Evolutionary conservation across 495 filamentous ascomycete species (phyloP).

Genomic region (Cladorrhinum samala): DNA sequence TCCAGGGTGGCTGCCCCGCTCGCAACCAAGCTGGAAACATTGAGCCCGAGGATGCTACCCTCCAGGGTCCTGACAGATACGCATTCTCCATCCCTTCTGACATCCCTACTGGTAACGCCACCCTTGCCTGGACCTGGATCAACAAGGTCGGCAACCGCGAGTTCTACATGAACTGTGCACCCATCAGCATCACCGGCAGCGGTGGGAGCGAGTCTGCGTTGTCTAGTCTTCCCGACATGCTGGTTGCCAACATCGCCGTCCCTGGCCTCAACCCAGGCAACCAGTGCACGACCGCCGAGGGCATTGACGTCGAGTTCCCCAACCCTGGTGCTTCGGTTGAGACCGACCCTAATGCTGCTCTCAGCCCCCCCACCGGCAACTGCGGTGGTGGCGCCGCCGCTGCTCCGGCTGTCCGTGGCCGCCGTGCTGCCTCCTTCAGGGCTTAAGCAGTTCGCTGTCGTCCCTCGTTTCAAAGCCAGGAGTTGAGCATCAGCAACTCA

Average conservation of each 20-base stretch:
- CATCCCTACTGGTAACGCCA: slow-evolving; percentile 54
- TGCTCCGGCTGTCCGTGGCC: slow-evolving; percentile 7
- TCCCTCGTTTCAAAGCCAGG: neutral
- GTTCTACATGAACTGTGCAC: slow-evolving; percentile 94
- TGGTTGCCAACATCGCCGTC: slow-evolving; percentile 61
- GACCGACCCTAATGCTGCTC: slow-evolving; percentile 28
- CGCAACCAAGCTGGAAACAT: slow-evolving; percentile 39
- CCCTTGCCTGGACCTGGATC: slow-evolving; percentile 84
- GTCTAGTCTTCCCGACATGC: slow-evolving; percentile 67
- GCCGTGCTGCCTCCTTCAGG: neutral
- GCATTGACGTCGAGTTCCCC: slow-evolving; percentile 45
- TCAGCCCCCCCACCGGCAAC: slow-evolving; percentile 13
- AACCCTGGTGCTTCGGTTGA: slow-evolving; percentile 52
- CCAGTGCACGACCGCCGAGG: slow-evolving; percentile 47
- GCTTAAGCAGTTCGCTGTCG: slow-evolving; percentile 5
- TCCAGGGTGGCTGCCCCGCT: slow-evolving; percentile 74
- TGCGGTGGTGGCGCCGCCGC: slow-evolving; percentile 10
- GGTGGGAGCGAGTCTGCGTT: slow-evolving; percentile 45
- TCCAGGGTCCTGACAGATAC: slow-evolving; percentile 36
- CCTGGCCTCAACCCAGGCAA: slow-evolving; percentile 17
- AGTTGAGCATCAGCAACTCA: neutral
- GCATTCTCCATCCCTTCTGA: slow-evolving; percentile 52
- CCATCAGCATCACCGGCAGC: slow-evolving; percentile 55
- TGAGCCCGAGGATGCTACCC: slow-evolving; percentile 18
- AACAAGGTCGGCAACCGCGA: slow-evolving; percentile 86